Evolutionary conservation across 208 protist species (phyloP).

Genomic region (Phytomonas sp.): DNA sequence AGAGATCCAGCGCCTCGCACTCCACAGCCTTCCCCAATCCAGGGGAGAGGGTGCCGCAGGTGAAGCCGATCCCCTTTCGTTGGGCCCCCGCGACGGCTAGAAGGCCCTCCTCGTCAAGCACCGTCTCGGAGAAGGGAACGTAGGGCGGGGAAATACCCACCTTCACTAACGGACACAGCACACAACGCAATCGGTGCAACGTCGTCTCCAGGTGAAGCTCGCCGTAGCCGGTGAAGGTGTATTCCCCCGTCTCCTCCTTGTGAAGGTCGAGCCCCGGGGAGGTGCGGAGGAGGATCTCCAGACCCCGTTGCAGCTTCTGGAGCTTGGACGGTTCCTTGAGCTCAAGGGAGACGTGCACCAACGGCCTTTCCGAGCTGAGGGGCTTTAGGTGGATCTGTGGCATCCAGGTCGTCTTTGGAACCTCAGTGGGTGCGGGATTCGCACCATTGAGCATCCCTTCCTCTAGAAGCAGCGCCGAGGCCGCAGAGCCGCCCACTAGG

Average conservation of each 20-base stretch:
- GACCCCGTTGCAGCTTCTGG: conserved; percentile 89
- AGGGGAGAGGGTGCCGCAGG: conserved; percentile 29
- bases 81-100: conserved; percentile 55
- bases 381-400: conserved; percentile 33
- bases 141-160: conserved; percentile 92
- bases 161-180: conserved; percentile 43
- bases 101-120: conserved; percentile 84
- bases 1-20: conserved; percentile 43
- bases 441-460: conserved; percentile 13
- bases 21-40: conserved; percentile 39
- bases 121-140: conserved; percentile 96
- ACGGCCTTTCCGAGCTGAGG: conserved; percentile 20
- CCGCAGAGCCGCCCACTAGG: conserved; percentile 38
- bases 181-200: conserved; percentile 94
- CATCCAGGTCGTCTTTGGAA: conserved; percentile 28
- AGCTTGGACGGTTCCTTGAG: conserved; percentile 94
- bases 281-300: conserved; percentile 89
- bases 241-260: conserved; percentile 98
- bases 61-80: conserved; percentile 35
- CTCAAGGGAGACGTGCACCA: conserved; percentile 96
- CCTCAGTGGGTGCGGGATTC: conserved; percentile 1
- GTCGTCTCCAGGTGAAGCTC: conserved; percentile 99
- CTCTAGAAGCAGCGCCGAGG: conserved; percentile 24
- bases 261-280: conserved; percentile 87
- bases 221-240: conserved; percentile 95